Base-by-base conservation (phyloP, 306 rosid species). In the Begonia peltatifolia region DNA sequence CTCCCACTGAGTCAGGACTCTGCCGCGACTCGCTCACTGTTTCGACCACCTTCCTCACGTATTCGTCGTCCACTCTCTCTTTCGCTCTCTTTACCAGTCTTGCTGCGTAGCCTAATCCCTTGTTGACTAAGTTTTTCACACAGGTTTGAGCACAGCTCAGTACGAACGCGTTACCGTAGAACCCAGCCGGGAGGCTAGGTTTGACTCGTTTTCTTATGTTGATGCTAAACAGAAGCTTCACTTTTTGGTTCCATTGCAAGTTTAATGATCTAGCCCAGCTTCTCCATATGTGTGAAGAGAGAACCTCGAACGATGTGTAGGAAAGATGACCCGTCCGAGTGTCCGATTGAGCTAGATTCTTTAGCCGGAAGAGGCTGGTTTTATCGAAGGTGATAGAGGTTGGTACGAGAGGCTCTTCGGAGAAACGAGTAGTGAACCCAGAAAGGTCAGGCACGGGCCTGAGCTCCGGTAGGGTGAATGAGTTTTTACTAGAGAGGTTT, bases 161-260 rank as follows among this genome's bases (percentile, higher is more conserved):
- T 9, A 89, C 87, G 15, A 89, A 82, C 3, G 90, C 97, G 61
- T 89, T 89, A 48, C 97, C 97, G 18, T 85, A 89, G 46, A 79
- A 89, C 2, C 97, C 95, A 0, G 55, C 56, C 2, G 97, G 97
- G 7, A 85, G 52, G 50, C 72, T 65, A 54, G 95, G 94, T 10
- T 66, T 76, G 12, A 85, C 69, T 56, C 94, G 83, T 61, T 55
- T 65, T 50, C 97, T 64, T 10, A 89, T 71, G 74, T 85, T 85
- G 3, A 89, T 17, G 63, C 95, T 85, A 66, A 89, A 85, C 0
- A 89, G 68, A 1, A 89, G 68, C 68, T 89, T 89, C 14, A 82
- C 2, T 0, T 9, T 62, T 36, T 89, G 97, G 63, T 65, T 84
- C 6, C 76, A 44, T 0, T 94, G 90, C 6, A 89, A 71, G 35